Evolutionary conservation across 257 asterid genomes (phyloP).

Genomic region (Salvia rosmarinus): DNA sequence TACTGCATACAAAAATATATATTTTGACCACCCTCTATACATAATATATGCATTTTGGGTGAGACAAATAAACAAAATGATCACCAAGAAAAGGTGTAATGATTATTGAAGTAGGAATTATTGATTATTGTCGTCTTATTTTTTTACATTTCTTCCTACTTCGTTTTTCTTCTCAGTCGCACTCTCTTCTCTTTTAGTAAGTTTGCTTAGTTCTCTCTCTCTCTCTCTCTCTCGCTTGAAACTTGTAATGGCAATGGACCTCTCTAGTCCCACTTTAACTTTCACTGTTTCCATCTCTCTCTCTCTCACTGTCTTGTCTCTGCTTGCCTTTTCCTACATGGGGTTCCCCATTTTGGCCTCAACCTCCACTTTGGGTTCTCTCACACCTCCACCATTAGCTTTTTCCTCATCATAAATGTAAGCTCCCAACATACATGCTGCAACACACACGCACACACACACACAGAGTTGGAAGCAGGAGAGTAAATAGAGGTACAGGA

Average conservation of each 20-base stretch:
- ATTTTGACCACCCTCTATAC: no score
- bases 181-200: neutral
- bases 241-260: neutral
- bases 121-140: neutral
- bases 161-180: slow-evolving; percentile 15
- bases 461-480: slow-evolving; percentile 1
- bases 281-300: slow-evolving; percentile 8
- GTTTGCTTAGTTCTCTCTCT: slow-evolving; percentile 3
- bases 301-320: slow-evolving; percentile 16
- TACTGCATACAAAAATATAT: no score
- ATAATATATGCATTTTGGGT: neutral
- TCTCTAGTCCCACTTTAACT: slow-evolving; percentile 20
- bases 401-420: slow-evolving; percentile 15
- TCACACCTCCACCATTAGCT: slow-evolving; percentile 27
- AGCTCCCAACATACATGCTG: neutral
- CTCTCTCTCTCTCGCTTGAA: neutral
- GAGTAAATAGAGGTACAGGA: neutral
- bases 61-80: slow-evolving; percentile 1
- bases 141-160: neutral
- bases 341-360: slow-evolving; percentile 31
- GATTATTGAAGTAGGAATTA: neutral
- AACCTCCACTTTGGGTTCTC: slow-evolving; percentile 34
- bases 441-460: neutral
- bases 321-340: slow-evolving; percentile 30
- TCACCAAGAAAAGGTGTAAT: neutral